Conservation (phyloP, 2,329 filamentous ascomycete genomes). For the Colletotrichum noveboracense region DNA sequence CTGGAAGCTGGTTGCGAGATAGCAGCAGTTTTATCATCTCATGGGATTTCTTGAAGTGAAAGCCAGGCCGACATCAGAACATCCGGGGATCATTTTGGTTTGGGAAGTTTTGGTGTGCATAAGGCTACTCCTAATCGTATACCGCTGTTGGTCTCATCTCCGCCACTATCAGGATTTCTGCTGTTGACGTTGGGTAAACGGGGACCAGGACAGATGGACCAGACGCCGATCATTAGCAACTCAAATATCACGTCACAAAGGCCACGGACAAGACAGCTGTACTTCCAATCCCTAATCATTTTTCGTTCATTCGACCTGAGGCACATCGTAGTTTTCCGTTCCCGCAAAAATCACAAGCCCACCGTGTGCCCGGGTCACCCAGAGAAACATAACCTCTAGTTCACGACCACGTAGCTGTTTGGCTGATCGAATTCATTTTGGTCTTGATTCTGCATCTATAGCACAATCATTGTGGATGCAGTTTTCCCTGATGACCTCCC, state of each 20-base stretch:
- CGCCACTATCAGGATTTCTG: not conserved
- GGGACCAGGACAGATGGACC: not conserved
- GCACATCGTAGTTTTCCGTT: constrained; percentile 22
- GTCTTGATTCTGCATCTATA: constrained; percentile 43
- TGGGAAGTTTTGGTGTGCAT: not conserved
- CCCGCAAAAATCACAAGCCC: constrained; percentile 23
- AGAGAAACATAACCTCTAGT: constrained; percentile 14
- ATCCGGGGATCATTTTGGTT: not conserved
- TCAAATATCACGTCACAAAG: not conserved
- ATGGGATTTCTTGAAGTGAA: not conserved
- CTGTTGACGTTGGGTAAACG: not conserved
- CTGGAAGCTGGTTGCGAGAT: not conserved
- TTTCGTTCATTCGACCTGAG: constrained; percentile 21
- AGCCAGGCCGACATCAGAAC: not conserved
- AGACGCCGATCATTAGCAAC: not conserved
- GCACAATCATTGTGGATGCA: constrained; percentile 42
- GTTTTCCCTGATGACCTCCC: constrained; percentile 26
- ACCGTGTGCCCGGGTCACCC: constrained; percentile 18
- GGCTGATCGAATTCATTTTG: constrained; percentile 27
- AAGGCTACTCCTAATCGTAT: not conserved
- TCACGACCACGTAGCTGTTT: constrained; percentile 44
- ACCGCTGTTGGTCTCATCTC: too few species aligned
- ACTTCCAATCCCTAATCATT: constrained; percentile 18
- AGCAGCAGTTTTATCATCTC: not conserved
- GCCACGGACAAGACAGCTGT: not conserved